Conservation (phyloP, 176 grass and related monocot genomes). For the Hsuehochloa calcarea region DNA sequence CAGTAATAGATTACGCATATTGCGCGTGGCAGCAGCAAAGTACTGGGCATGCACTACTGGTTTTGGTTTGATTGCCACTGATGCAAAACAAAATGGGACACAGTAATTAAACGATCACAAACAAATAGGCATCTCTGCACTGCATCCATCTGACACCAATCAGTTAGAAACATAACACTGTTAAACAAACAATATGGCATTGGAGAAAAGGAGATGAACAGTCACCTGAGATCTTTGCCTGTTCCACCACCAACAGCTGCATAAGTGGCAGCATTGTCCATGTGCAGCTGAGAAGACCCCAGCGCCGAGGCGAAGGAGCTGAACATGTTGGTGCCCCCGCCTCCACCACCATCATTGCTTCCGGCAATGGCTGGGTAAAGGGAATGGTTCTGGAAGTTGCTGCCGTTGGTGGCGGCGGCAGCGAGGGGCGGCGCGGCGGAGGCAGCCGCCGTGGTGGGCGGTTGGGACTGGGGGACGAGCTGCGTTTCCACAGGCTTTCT, state of each 20-base stretch:
- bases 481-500: constrained; percentile 99
- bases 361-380: constrained; percentile 43
- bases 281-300: constrained; percentile 46
- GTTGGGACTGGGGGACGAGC: constrained; percentile 45
- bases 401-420: constrained; percentile 4
- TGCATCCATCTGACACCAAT: constrained; percentile 16
- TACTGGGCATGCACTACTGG: constrained; percentile 26
- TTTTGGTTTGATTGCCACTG: constrained; percentile 1
- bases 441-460: background rate
- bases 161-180: constrained; percentile 5
- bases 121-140: background rate
- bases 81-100: constrained; percentile 16
- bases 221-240: constrained; percentile 63
- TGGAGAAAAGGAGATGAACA: constrained; percentile 14
- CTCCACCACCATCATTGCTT: constrained; percentile 23
- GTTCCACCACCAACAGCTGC: constrained; percentile 34
- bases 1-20: background rate
- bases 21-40: constrained; percentile 20
- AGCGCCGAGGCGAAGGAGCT: constrained; percentile 36
- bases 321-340: constrained; percentile 28
- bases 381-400: constrained; percentile 47
- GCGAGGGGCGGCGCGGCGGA: constrained; percentile 13
- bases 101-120: background rate
- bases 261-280: constrained; percentile 37
- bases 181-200: background rate